Base-by-base conservation (phyloP, 257 asterid species). In the Eucommia ulmoides region DNA sequence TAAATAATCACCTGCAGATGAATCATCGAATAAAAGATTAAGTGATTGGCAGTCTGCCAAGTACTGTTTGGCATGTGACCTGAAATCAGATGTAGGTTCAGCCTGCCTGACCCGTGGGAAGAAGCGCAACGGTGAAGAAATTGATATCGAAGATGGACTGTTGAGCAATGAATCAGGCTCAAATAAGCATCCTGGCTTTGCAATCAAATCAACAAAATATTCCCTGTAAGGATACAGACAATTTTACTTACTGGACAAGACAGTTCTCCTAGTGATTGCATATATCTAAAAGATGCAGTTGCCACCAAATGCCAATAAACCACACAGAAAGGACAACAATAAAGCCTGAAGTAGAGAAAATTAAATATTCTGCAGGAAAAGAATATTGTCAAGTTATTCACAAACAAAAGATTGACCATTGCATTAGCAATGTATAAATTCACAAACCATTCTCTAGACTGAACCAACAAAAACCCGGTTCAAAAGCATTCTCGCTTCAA, bases 131-230 rank as follows among this genome's bases (percentile, higher is more conserved):
- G 96, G 99, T 41, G 99, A 91, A 58, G 86, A 74, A 63, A 91
- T 80, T 60, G 88, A 74, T 71, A 91, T 79, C 55, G 95, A 86
- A 60, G 84, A 75, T 62, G 95, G 95, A 61, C 99, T 96, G 45
- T 86, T 91, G 35, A 83, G 73, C 86, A 77, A 64, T 53, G 99
- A 91, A 78, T 91, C 93, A 6, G 99, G 99, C 63, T 78, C 93
- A 42, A 59, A 63, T 52, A 91, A 64, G 63, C 61, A 73, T 56
- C 99, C 99, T 49, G 99, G 99, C 54, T 65, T 74, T 61, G 75
- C 89, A 65, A 83, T 52, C 84, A 91, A 73, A 81, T 91, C 99
- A 61, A 91, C 71, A 59, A 86, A 76, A 73, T 70, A 83, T 68
- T 91, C 99, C 95, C 99, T 91, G 95, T 47, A n/a, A n/a, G n/a